Base-by-base conservation (phyloP, 2,329 filamentous ascomycete species). In the Kalmusia sp. region DNA sequence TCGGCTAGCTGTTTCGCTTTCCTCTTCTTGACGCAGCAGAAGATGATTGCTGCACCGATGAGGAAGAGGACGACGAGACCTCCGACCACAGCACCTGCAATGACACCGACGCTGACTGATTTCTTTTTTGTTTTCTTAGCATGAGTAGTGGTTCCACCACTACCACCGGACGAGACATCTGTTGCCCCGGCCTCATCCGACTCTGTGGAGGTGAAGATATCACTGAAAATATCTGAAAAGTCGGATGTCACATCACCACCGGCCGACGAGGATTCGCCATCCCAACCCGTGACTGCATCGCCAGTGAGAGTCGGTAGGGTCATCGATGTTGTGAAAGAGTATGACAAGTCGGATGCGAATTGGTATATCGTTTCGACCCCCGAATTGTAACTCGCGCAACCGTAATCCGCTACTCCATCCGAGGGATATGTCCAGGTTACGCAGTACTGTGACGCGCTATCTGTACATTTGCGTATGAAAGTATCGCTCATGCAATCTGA, bases 401-500 rank as follows among this genome's bases (percentile, higher is more conserved):
- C 68, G 30, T 63, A 69, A 30, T 68, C 65, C 25, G 49, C 39
- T 2, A 68, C 37, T 0, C 56, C 46, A 24, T 64, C 57, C 14
- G 31, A 45, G 3, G 64, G 54, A 51, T 68, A 71, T 5, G 60
- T 64, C 67, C 67, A 69, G 12, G 68, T 67, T 6, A 65, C 57
- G 49, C 68, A 71, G 56, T 63, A 69, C 4, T 63, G 67, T 1
- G 51, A 25, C 2, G 39, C 27, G 1, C 33, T 19, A 21, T 60
- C 45, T 2, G 65, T 60, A 40, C 68, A 70, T 31, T 69, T 69
- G 8, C 57, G 53, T 12, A 68, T 43, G 44, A 67, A 66, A n/a
- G 50, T 51, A 35, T 71, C 59, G 14, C 43, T 15, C 15, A 54
- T 17, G 46, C 68, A 71, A 35, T 44, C 50, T 2, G 51, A 24